Percentiles rank a stretch among this genome's conserved stretches.
phyloP scores from a whole-genome alignment of 2,329 filamentous ascomycete genomes.

The Elsinoe arachidis region DNA sequence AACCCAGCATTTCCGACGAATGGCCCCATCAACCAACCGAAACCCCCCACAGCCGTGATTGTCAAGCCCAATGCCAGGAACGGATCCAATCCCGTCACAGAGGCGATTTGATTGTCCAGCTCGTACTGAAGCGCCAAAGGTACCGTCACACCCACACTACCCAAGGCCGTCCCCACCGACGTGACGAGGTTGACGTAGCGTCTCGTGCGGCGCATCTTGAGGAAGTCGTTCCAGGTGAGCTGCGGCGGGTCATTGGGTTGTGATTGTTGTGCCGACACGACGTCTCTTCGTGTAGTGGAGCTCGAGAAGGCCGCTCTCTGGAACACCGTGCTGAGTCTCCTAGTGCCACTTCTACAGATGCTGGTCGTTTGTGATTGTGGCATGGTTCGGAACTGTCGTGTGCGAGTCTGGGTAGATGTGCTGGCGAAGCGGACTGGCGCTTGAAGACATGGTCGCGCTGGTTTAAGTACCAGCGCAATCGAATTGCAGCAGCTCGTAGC shows the following conservation, averaged over 20 bases:
- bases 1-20: conserved; percentile 73
- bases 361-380: background rate
- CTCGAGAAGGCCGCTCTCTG: background rate
- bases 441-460: background rate
- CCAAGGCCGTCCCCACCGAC: conserved; percentile 57
- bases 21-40: conserved; percentile 83
- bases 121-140: conserved; percentile 61
- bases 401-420: background rate
- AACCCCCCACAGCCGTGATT: conserved; percentile 64
- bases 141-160: conserved; percentile 54
- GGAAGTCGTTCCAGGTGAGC: conserved; percentile 78
- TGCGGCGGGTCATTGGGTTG: conserved; percentile 16
- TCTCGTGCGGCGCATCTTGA: conserved; percentile 76
- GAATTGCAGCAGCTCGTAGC: background rate
- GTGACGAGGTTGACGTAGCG: conserved; percentile 75
- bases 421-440: background rate
- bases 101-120: conserved; percentile 57
- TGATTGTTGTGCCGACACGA: conserved; percentile 15
- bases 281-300: conserved; percentile 13
- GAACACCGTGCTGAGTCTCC: background rate
- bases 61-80: conserved; percentile 76
- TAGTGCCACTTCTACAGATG: background rate
- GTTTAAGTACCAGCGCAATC: background rate
- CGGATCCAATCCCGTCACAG: conserved; percentile 75
- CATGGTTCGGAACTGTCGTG: background rate